Percentiles rank a stretch among this genome's conserved stretches.
Conservation (phyloP, 495 filamentous ascomycete genomes). For the Annulohypoxylon maeteangense region DNA sequence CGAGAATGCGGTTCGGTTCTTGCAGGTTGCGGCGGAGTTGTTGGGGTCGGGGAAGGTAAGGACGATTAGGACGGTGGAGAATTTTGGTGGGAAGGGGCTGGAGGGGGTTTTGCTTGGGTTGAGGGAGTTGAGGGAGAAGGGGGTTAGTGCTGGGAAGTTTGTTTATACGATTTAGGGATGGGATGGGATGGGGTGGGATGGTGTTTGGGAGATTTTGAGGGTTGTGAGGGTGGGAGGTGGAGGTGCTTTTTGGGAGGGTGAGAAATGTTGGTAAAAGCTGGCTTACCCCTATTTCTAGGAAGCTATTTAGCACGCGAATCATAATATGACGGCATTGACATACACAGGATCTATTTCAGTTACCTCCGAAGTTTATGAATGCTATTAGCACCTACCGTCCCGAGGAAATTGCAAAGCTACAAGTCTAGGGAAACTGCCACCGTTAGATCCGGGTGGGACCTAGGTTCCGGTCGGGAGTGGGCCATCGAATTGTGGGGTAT, state of each 20-base stretch:
- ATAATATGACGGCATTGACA: too few species aligned
- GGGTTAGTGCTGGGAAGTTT: constrained; percentile 52
- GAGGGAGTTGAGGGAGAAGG: constrained; percentile 47
- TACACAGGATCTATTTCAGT: neutral
- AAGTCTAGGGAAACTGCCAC: neutral
- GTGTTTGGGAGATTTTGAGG: neutral
- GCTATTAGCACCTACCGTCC: neutral
- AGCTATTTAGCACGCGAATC: too few species aligned
- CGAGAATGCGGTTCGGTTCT: constrained; percentile 44
- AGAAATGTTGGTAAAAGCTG: too few species aligned
- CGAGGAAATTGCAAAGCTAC: neutral
- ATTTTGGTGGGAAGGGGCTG: constrained; percentile 49
- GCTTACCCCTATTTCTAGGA: too few species aligned
- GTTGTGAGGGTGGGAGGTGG: neutral
- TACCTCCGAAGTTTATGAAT: neutral
- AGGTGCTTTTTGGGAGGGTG: neutral
- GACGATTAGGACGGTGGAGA: constrained; percentile 44
- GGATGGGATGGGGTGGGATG: neutral
- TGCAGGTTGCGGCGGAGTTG: constrained; percentile 34
- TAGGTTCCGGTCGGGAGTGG: neutral
- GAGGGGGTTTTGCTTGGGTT: constrained; percentile 52
- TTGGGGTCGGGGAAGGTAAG: constrained; percentile 46
- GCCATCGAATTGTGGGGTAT: neutral
- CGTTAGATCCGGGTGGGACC: neutral
- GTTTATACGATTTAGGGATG: constrained; percentile 49